phyloP scores from a whole-genome alignment of 371 early-diverging fungal genomes.

The Blastocladiella emersonii region DNA sequence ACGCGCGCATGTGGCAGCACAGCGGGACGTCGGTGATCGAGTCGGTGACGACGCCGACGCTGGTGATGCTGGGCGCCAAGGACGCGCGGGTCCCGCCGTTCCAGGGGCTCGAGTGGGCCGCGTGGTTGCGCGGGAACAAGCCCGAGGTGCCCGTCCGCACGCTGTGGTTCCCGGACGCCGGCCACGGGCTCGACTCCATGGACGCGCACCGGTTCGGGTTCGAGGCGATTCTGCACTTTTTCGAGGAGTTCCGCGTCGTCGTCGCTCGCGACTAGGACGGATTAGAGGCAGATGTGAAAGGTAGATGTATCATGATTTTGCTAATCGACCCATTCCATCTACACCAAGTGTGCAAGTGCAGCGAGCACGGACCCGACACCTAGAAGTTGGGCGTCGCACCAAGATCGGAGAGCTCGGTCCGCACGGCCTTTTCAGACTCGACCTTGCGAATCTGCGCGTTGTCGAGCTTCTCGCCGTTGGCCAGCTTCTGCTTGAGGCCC shows the following conservation, averaged over 20 bases:
- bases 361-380: too few species aligned
- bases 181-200: slow-evolving; percentile 24
- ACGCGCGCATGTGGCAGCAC: slow-evolving; percentile 26
- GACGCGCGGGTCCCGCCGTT: slow-evolving; percentile 57
- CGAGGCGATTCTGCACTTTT: slow-evolving; percentile 14
- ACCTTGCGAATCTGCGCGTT: slow-evolving; percentile 50
- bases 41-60: slow-evolving; percentile 39
- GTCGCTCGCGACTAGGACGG: too few species aligned
- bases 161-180: slow-evolving; percentile 17
- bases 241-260: slow-evolving; percentile 1
- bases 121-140: slow-evolving; percentile 19
- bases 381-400: too few species aligned
- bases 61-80: slow-evolving; percentile 43
- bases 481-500: slow-evolving; percentile 61
- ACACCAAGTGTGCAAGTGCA: too few species aligned
- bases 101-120: slow-evolving; percentile 33
- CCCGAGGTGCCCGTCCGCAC: slow-evolving; percentile 6
- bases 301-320: too few species aligned
- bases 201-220: slow-evolving; percentile 21
- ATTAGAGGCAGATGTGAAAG: too few species aligned
- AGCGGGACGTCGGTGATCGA: slow-evolving; percentile 39
- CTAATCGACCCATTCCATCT: too few species aligned
- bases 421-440: slow-evolving; percentile 6
- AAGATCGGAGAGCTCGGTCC: not conserved
- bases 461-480: slow-evolving; percentile 63